Evolutionary conservation across 208 protist genomes (phyloP), one percentile per base, ranked within the genome.

Genomic region (Wallacemonas sp.): DNA sequence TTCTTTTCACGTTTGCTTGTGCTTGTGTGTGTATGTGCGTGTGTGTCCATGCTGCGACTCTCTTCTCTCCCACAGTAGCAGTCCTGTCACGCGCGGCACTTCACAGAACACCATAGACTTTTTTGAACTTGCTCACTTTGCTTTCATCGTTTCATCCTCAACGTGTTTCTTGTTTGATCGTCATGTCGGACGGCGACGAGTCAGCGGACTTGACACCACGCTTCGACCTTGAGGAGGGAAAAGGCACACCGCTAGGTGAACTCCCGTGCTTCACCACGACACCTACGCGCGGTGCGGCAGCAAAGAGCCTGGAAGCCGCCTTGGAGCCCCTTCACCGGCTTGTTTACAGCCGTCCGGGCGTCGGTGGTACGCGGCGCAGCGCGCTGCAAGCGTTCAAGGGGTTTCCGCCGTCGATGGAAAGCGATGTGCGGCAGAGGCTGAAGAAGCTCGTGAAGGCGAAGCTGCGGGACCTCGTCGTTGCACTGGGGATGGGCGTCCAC

Each of bases 321-420:
- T 53, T 92, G 10, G 85, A 94, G 71, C 71, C 78, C 19, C 69
- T 94, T 17, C 88, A 94, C 66, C 83, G 81, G 26, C 22, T 92
- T 22, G 75, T 87, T 22, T 94, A 85, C 75, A 75, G 79, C 26
- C 85, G 85, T 24, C 41, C 73, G 17, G 88, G 88, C 4, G 26
- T 45, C n/a, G 21, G 9, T 1, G 80, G 80, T 19, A 68, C 71
- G 39, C 85, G 88, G 4, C 79, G 82, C 12, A 50, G 29, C 0
- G 84, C 82, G 17, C 67, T 91, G 19, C 76, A 72, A 22, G 24
- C 50, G 33, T 94, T 94, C 68, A 64, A 79, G 29, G 88, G 88
- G 24, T 89, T 86, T 46, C 80, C 82, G 0, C 13, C 63, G 1
- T 24, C 71, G 2, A 78, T 83, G 72, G 36, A 61, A 59, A 63